A percentile compares a stretch with the other conserved stretches of the same genome.
These are phyloP conservation scores for Cornus kousa DNA, from an alignment of 148 eudicot genomes.

Conservation along the genomic window DNA sequence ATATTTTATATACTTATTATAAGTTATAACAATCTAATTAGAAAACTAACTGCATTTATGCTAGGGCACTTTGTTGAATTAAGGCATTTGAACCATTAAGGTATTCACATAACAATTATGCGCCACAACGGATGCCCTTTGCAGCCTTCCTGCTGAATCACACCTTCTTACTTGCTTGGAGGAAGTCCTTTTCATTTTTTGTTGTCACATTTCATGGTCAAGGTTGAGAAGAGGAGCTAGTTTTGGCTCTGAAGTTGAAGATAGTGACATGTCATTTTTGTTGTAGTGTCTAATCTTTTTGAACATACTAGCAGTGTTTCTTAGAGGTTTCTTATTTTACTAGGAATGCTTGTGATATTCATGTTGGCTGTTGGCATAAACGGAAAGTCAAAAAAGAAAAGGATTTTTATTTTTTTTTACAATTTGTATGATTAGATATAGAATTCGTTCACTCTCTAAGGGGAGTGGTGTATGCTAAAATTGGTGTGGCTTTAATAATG, in stretches of 20 bases:
- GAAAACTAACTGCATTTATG: background rate
- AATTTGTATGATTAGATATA: too few species aligned
- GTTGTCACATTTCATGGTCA: background rate
- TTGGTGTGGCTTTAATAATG: too few species aligned
- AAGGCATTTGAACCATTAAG: background rate
- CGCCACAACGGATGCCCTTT: background rate
- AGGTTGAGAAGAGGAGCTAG: background rate
- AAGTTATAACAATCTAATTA: background rate
- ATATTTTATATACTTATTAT: background rate
- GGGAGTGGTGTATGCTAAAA: too few species aligned
- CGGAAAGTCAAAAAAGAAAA: background rate
- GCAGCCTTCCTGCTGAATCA: background rate
- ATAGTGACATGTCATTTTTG: background rate
- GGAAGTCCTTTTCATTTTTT: background rate
- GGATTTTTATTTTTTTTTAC: too few species aligned
- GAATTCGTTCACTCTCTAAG: too few species aligned
- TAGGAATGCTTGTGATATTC: background rate
- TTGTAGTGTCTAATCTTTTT: background rate
- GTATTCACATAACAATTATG: background rate
- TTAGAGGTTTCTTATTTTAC: background rate
- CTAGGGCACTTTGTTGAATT: background rate
- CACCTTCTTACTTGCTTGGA: background rate
- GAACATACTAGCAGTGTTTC: background rate
- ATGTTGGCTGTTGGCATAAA: background rate
- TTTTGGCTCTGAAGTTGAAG: background rate